phyloP scores from a whole-genome alignment of 331 rosid species.

The Quercus lobata region DNA sequence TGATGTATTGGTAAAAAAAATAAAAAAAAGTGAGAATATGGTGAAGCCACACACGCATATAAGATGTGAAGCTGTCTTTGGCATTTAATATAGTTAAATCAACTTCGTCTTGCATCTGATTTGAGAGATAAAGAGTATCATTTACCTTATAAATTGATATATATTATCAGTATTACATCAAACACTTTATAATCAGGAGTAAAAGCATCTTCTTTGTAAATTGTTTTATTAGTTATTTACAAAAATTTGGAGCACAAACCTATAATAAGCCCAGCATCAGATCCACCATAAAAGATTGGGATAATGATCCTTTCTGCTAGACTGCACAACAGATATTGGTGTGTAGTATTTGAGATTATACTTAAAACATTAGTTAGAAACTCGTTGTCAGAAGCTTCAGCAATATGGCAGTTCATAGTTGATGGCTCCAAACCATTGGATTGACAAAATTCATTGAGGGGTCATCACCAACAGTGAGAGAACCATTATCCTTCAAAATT shows the following conservation, averaged over 20 bases:
- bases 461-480: constrained; percentile 11
- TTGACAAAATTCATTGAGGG: neutral
- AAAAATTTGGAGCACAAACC: neutral
- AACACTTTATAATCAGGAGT: neutral
- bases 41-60: neutral
- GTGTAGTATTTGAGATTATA: constrained; percentile 3
- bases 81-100: neutral
- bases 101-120: neutral
- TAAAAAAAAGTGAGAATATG: no score
- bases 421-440: constrained; percentile 24
- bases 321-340: constrained; percentile 9
- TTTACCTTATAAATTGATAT: neutral
- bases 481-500: constrained; percentile 8
- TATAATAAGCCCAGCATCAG: constrained; percentile 3
- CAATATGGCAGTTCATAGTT: constrained; percentile 2
- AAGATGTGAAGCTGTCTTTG: neutral
- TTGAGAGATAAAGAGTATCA: neutral
- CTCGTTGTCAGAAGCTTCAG: neutral
- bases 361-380: constrained; percentile 27
- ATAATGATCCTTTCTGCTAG: constrained; percentile 22
- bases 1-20: no score
- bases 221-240: constrained; percentile 15
- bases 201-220: neutral
- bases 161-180: neutral
- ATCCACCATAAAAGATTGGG: constrained; percentile 35